Conservation (phyloP, 2,329 filamentous ascomycete genomes). For the Botryotinia globosa region DNA sequence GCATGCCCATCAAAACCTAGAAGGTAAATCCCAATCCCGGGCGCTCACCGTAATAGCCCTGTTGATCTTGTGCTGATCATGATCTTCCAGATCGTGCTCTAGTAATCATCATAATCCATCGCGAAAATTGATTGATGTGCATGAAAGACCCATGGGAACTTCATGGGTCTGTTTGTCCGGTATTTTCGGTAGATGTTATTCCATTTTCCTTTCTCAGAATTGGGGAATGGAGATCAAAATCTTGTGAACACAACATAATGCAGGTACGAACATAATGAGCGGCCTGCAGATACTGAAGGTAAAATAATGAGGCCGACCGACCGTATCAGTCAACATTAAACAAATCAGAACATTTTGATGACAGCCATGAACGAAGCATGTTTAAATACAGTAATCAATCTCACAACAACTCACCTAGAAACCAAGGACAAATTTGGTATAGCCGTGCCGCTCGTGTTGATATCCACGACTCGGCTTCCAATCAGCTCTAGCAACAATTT, state of each 20-base stretch:
- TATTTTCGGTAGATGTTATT: constrained; percentile 5
- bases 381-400: background rate
- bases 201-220: constrained; percentile 9
- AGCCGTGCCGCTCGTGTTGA: constrained; percentile 8
- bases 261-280: constrained; percentile 16
- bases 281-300: constrained; percentile 8
- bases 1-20: background rate
- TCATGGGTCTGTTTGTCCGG: constrained; percentile 2
- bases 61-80: constrained; percentile 8
- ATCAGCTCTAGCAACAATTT: background rate
- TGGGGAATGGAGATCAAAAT: constrained; percentile 15
- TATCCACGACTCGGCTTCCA: background rate
- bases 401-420: background rate
- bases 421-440: background rate
- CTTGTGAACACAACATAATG: constrained; percentile 18
- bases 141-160: constrained; percentile 1
- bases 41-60: constrained; percentile 1
- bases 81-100: constrained; percentile 3
- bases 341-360: constrained; percentile 9
- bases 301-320: background rate
- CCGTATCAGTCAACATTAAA: background rate
- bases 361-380: background rate
- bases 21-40: background rate
- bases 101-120: constrained; percentile 1
- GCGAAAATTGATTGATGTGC: constrained; percentile 11